Evolutionary conservation across 2,329 filamentous ascomycete genomes (phyloP), one percentile per base, ranked within the genome.

Genomic region (Annulohypoxylon truncatum): DNA sequence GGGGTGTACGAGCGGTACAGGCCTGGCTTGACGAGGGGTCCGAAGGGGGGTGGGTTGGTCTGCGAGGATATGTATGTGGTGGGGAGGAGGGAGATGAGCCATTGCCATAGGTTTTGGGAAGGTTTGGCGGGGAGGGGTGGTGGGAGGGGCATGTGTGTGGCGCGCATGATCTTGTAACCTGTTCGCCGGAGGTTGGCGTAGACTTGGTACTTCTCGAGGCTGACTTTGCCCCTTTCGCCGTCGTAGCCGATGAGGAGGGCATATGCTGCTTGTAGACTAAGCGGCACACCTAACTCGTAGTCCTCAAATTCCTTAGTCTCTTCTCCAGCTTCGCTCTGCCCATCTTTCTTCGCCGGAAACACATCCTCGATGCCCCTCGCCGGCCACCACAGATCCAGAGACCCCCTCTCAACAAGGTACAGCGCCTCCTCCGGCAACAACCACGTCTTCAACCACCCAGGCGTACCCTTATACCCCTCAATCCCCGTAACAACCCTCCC

Each of bases 261-360:
- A 81, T 98, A 98, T 0, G 94, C 94, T 4, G 92, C 94, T 78
- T 98, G 93, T 38, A 98, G 81, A 78, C 92, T 97, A 83, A 99
- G 90, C 0, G 95, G 94, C n/a, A 96, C 78, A 0, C 91, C 91
- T 3, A 85, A 80, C 5, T 89, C 86, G 62, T 85, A 84, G 33
- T 88, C 87, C 29, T 72, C 74, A 13, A 68, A 48, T 59, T 53
- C 47, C 46, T 71, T 63, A 0, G 69, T 71, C 9, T 71, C 71
- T 6, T 71, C 70, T 1, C 61, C 68, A 0, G 48, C 47, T 3
- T 44, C 74, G 12, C 75, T 76, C 2, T 73, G 74, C 3, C 64
- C 73, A 1, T 75, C 73, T 20, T 76, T 75, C 54, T 74, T 71
- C 15, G 74, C 71, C 1, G 83, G 80, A 46, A 87, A 78, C 2